Evolutionary conservation across 2,329 filamentous ascomycete genomes (phyloP).

Genomic region (Nigrograna mackinnonii): DNA sequence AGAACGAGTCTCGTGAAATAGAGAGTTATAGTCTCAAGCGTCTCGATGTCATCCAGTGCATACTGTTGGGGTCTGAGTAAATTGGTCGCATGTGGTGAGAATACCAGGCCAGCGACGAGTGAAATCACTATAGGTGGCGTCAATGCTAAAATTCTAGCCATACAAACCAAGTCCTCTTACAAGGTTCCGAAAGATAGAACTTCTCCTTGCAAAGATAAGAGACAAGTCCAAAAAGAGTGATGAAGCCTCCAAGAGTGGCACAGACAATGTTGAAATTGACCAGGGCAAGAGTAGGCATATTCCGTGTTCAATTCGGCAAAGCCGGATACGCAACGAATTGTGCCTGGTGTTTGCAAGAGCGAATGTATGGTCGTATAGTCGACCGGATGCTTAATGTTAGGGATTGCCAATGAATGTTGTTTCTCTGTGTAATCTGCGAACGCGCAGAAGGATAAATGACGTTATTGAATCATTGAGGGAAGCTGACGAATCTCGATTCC

Average conservation of each 20-base stretch:
- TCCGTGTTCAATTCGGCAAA: background rate
- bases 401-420: too few relatives aligned
- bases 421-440: too few relatives aligned
- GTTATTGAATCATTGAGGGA: too few relatives aligned
- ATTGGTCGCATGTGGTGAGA: constrained; percentile 78
- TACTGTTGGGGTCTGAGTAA: constrained; percentile 76
- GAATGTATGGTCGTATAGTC: constrained; percentile 4
- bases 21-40: constrained; percentile 74
- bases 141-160: background rate
- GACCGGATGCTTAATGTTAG: constrained; percentile 18
- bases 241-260: constrained; percentile 80
- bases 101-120: constrained; percentile 74
- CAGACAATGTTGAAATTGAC: constrained; percentile 85
- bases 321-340: too few relatives aligned
- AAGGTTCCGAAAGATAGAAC: constrained; percentile 87
- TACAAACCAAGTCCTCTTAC: constrained; percentile 50
- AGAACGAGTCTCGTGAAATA: constrained; percentile 87
- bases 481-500: too few relatives aligned
- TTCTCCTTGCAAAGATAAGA: constrained; percentile 89
- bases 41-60: constrained; percentile 59
- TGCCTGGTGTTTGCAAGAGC: too few relatives aligned
- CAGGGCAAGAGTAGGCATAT: constrained; percentile 65
- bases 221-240: constrained; percentile 87
- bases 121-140: constrained; percentile 69
- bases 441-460: too few relatives aligned